Base-by-base conservation (phyloP, 805 yeast genomes). In the Kluyveromyces siamensis region DNA sequence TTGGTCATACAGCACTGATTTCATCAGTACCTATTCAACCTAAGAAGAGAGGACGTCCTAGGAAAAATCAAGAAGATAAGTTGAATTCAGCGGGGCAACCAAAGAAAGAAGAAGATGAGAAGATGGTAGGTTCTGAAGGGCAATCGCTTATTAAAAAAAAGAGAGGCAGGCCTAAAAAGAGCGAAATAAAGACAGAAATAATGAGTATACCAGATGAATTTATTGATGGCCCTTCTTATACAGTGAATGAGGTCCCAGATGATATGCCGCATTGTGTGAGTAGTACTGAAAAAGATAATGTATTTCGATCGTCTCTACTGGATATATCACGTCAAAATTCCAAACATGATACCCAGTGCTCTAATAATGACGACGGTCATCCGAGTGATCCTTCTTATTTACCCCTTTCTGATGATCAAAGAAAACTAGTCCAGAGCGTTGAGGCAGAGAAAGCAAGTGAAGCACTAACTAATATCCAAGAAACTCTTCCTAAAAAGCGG, bases 141-240 rank as follows among this genome's bases (percentile, higher is more conserved):
- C 18, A 27, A 33, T 36, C 8, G 1, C 1, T 9, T 5, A 17
- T 38, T 2, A 49, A 45, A 33, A 41, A 48, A 16, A 48, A 45
- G 41, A 36, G 49, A n/a, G 49, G 52, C 4, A 37, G 52, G 25
- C 52, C 52, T 8, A 46, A 35, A 19, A 49, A 49, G 27, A 21
- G 21, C 16, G 37, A 30, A 9, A 16, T 19, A 14, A 40, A n/a
- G 8, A n/a, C 6, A 13, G 17, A 25, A 33, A 16, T 10, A 2
- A n/a, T 13, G 10, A 36, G 38, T 36, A 21, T 6, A 21, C 25
- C 25, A 6, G 25, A 21, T 21, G 25, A 21, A 21, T 21, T 21
- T 21, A 3, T 21, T 21, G 25, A 21, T 30, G 35, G 7, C 7
- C 5, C 11, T 30, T 30, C 11, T 30, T 30, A 2, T 30, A 13